A percentile compares a stretch with the other conserved stretches of the same genome.
Evolutionary conservation across 192 early-diverging fungal genomes (phyloP).

Genomic region (Linnemannia zychae): DNA sequence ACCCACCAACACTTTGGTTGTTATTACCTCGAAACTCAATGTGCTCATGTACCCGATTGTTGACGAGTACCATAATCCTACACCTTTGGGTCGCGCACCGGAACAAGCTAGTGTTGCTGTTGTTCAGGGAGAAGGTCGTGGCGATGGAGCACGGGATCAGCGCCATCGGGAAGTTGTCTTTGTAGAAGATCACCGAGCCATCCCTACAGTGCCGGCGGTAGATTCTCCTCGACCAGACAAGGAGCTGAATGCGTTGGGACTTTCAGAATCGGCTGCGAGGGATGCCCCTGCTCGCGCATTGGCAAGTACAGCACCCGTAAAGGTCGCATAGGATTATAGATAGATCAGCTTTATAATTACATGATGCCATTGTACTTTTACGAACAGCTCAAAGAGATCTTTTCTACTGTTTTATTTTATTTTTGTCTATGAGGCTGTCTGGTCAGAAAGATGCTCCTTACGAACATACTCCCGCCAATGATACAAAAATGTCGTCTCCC

Average conservation of each 20-base stretch:
- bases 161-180: constrained; percentile 49
- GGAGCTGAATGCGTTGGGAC: neutral
- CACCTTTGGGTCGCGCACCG: constrained; percentile 21
- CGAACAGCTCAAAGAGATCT: neutral
- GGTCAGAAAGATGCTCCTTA: constrained; percentile 27
- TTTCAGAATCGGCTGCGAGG: neutral
- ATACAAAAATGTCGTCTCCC: constrained; percentile 51
- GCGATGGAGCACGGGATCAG: constrained; percentile 42
- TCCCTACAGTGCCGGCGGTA: constrained; percentile 3
- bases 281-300: neutral
- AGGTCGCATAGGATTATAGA: constrained; percentile 17
- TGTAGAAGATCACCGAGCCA: constrained; percentile 31
- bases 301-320: constrained; percentile 4
- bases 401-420: neutral
- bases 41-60: constrained; percentile 81
- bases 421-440: neutral
- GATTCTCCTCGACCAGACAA: neutral
- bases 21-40: constrained; percentile 83
- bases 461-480: constrained; percentile 56
- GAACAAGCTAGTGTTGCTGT: constrained; percentile 42
- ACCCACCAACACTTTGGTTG: constrained; percentile 80
- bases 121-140: constrained; percentile 42
- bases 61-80: constrained; percentile 72
- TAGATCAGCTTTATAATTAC: neutral
- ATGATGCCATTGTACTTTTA: constrained; percentile 9